Evolutionary conservation across 345 rosid species (phyloP), one percentile per base, ranked within the genome.

Genomic region (Hypericum perforatum): DNA sequence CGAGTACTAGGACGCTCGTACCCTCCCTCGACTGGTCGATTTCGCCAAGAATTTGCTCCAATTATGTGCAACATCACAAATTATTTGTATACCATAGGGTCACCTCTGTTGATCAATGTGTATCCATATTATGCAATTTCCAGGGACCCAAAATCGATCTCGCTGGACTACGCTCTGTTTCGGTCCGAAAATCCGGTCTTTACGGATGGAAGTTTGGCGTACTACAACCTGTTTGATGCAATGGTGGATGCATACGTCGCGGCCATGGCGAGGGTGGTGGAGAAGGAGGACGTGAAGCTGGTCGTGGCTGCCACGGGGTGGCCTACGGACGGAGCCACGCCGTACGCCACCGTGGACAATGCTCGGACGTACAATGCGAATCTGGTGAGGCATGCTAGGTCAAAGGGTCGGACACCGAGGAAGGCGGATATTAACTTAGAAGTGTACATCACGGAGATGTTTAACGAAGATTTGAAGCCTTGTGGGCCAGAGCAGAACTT

Each of bases 191-290:
- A 32, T 3, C 61, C 57, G 0, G 54, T 57, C 2, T 15, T 49
- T 6, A 6, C 0, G 11, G 68, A 63, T 15, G 64, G 65, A n/a
- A 22, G 32, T 5, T 49, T 55, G 1, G 63, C 42, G 9, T 59
- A 64, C 51, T 45, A 41, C 11, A 54, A 55, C 36, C 46, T 59
- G 7, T 55, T 69, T 14, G 69, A 69, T 55, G 73, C 69, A 3
- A 55, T 50, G 68, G 62, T 54, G 6, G 65, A 67, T n/a, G 59
- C 63, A 12, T 67, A 52, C 48, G 48, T 62, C 5, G 67, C 57
- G 4, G 72, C 67, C 29, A 52, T 53, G 67, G 57, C 9, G 40
- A 68, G 59, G 57, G 53, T 11, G 15, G 58, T 54, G 42, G 49
- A 46, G 5, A 36, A 3, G 16, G 54, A 47, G 45, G 49, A 43